Evolutionary conservation across 202 grass and related monocot species (phyloP).

Genomic region (Bolboschoenoplectus hybrid): DNA sequence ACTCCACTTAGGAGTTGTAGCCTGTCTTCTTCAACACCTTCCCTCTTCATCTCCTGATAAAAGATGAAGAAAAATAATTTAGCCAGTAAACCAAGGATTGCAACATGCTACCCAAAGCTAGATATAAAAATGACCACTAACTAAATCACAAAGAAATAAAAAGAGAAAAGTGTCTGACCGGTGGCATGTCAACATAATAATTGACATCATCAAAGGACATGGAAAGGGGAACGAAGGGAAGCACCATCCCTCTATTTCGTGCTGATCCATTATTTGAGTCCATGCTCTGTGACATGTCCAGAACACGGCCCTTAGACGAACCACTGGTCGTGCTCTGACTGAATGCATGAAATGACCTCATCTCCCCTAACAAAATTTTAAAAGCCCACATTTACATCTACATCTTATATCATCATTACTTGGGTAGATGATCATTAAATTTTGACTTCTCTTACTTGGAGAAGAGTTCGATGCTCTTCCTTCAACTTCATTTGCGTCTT

Average conservation of each 20-base stretch:
- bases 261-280: constrained; percentile 43
- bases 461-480: constrained; percentile 28
- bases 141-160: constrained; percentile 28
- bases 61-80: background rate
- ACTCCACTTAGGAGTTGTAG: constrained; percentile 84
- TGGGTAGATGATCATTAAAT: constrained; percentile 49
- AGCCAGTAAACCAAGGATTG: background rate
- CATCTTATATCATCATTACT: constrained; percentile 38
- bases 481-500: constrained; percentile 74
- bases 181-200: constrained; percentile 96
- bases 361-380: constrained; percentile 66
- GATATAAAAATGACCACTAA: constrained; percentile 44
- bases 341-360: constrained; percentile 45
- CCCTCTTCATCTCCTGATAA: constrained; percentile 90
- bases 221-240: constrained; percentile 85
- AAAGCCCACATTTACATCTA: constrained; percentile 28
- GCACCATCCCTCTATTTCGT: constrained; percentile 94
- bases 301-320: constrained; percentile 59
- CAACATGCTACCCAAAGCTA: constrained; percentile 9
- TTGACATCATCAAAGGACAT: constrained; percentile 95
- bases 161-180: constrained; percentile 52
- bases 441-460: constrained; percentile 35
- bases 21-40: constrained; percentile 89
- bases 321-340: constrained; percentile 42
- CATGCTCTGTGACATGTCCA: constrained; percentile 57